These are phyloP conservation scores for Claviceps pazoutovae DNA, from an alignment of 2,329 filamentous ascomycete species.

Conservation along the genomic window DNA sequence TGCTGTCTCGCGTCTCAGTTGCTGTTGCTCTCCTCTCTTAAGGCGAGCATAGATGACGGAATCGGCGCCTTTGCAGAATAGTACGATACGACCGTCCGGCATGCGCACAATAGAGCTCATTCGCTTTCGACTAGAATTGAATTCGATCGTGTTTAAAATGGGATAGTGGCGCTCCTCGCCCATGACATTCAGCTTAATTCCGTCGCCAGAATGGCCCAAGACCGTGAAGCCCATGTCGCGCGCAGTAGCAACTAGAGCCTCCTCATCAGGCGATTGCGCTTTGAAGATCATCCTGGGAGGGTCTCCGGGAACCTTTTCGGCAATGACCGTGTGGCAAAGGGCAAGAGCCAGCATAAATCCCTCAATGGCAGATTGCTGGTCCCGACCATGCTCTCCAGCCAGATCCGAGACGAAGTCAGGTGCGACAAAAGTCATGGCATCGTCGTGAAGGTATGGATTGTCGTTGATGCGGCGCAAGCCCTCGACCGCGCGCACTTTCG, in stretches of 20 bases:
- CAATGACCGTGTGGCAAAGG: slow-evolving; percentile 93
- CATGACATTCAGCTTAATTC: slow-evolving; percentile 73
- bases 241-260: slow-evolving; percentile 84
- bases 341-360: slow-evolving; percentile 91
- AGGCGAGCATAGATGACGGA: slow-evolving; percentile 93
- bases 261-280: slow-evolving; percentile 93
- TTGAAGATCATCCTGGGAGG: slow-evolving; percentile 87
- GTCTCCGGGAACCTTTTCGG: slow-evolving; percentile 80
- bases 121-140: slow-evolving; percentile 90
- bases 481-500: slow-evolving; percentile 58
- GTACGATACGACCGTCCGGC: slow-evolving; percentile 76
- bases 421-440: slow-evolving; percentile 82
- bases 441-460: slow-evolving; percentile 83
- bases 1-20: slow-evolving; percentile 70
- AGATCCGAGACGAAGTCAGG: slow-evolving; percentile 81
- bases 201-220: slow-evolving; percentile 63
- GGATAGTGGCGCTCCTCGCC: slow-evolving; percentile 75
- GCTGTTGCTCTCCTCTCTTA: slow-evolving; percentile 69
- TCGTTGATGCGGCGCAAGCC: slow-evolving; percentile 64
- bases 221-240: slow-evolving; percentile 93
- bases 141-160: slow-evolving; percentile 89
- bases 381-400: slow-evolving; percentile 57
- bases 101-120: slow-evolving; percentile 97
- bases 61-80: slow-evolving; percentile 96
- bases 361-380: slow-evolving; percentile 66